Base-by-base conservation (phyloP, 192 early-diverging fungal genomes). In the Helicostylum pulchrum region DNA sequence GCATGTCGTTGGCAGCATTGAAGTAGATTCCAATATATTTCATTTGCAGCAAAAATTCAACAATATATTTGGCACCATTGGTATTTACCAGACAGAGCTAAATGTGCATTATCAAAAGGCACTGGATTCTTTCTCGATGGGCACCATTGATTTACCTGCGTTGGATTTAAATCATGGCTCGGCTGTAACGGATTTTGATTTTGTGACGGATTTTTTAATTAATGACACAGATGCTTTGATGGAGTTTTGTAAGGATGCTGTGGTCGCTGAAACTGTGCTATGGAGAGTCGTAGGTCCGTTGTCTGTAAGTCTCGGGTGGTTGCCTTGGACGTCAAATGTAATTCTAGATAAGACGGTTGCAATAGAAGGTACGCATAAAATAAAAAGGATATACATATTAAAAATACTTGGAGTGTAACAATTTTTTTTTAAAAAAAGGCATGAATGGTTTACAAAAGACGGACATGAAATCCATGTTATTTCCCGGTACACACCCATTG, bases 371-470 rank as follows among this genome's bases (percentile, higher is more conserved):
- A 70, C 8, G 12, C 17, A 48, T 36, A n/a, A 39, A 15, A 56
- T 31, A 36, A 19, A 55, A n/a, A 55, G 34, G 34, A n/a, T n/a
- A n/a, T n/a, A n/a, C n/a, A n/a, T n/a, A n/a, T n/a, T n/a, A n/a
- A n/a, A n/a, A n/a, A n/a, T n/a, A n/a, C n/a, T n/a, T 31, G 14
- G n/a, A 26, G 26, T 26, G 26, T 26, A 17, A 55, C 31, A 15
- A 55, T 55, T 30, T 14, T 31, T 14, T 26, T 21, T 54, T 23
- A 54, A 17, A 15, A 17, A 34, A 48, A 76, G 74, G 74, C 11
- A 76, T 76, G 74, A 39, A 62, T 51, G 74, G 74, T 1, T 39
- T 76, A 14, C 60, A 71, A 26, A 42, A 71, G 26, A 45, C 65
- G 2, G 57, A 71, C 21, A 55, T 76, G 49, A 64, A 46, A 45